Evolutionary conservation across 2,329 filamentous ascomycete genomes (phyloP).

Genomic region (Tolypocladium ophioglossoides): DNA sequence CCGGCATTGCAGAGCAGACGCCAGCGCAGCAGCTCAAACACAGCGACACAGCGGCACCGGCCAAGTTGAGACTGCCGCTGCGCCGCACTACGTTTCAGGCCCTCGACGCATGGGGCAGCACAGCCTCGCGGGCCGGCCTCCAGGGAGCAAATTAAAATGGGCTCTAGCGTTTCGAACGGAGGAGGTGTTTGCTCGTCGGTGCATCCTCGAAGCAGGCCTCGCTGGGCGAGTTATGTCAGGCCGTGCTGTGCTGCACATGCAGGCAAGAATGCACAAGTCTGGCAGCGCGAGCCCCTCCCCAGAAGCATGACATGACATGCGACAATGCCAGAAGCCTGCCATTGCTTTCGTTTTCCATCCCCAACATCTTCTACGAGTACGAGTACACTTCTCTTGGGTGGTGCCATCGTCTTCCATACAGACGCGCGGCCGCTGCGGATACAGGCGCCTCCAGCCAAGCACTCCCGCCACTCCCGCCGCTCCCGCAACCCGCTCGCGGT

Average conservation of each 20-base stretch:
- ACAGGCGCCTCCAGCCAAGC: neutral
- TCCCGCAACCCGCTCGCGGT: too few species aligned
- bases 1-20: neutral
- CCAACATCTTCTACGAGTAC: neutral
- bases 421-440: neutral
- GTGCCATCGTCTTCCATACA: neutral
- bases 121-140: neutral
- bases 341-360: neutral
- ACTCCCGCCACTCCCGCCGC: too few species aligned
- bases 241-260: neutral
- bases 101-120: neutral
- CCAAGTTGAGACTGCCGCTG: neutral
- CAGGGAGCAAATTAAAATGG: neutral
- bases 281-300: too few species aligned
- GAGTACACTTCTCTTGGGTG: neutral
- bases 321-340: neutral
- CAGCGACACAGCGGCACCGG: neutral
- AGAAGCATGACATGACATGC: neutral
- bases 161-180: neutral
- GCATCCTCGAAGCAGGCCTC: neutral
- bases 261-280: too few species aligned
- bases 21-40: neutral
- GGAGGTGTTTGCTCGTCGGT: neutral
- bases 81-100: neutral
- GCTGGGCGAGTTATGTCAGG: neutral